These are phyloP conservation scores for Kodamaea hsintzibuensis DNA, from an alignment of 805 yeast genomes.

Conservation along the genomic window DNA sequence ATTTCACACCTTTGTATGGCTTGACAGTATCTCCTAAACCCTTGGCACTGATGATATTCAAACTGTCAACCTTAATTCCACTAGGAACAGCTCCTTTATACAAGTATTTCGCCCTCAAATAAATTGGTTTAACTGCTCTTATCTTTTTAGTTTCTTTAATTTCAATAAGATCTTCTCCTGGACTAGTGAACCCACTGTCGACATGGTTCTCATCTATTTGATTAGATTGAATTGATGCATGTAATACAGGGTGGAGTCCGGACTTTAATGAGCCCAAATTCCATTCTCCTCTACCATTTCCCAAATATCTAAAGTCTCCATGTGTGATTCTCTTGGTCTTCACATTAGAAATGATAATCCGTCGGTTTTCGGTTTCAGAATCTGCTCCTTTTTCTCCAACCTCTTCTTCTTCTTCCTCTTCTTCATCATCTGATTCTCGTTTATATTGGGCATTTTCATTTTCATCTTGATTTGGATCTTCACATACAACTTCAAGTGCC, in stretches of 20 bases:
- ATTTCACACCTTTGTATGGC: slow-evolving; percentile 92
- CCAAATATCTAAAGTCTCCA: slow-evolving; percentile 68
- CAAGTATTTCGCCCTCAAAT: slow-evolving; percentile 51
- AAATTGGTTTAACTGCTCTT: slow-evolving; percentile 27
- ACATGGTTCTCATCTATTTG: slow-evolving; percentile 7
- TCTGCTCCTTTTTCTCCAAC: too few species aligned
- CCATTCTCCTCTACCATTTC: slow-evolving; percentile 65
- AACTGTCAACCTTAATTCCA: slow-evolving; percentile 66
- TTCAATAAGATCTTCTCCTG: slow-evolving; percentile 19
- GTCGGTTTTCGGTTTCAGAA: slow-evolving; percentile 4
- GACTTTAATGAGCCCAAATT: slow-evolving; percentile 53
- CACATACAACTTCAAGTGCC: slow-evolving; percentile 27
- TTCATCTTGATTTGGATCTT: slow-evolving; percentile 5
- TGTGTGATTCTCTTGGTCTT: slow-evolving; percentile 66
- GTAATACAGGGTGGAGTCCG: slow-evolving; percentile 67
- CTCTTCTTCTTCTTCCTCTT: not conserved
- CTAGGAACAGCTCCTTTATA: slow-evolving; percentile 75
- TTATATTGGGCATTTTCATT: not conserved
- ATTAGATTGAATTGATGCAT: slow-evolving; percentile 50
- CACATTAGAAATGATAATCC: slow-evolving; percentile 33
- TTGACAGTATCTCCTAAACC: slow-evolving; percentile 63
- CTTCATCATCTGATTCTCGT: slow-evolving; percentile 4
- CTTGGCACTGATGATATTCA: slow-evolving; percentile 56
- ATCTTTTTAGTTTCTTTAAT: slow-evolving; percentile 11
- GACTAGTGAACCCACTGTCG: not conserved